Evolutionary conservation across 768 basidiomycete species (phyloP), one percentile per base, ranked within the genome.

Genomic region (Mycena capillaripes): DNA sequence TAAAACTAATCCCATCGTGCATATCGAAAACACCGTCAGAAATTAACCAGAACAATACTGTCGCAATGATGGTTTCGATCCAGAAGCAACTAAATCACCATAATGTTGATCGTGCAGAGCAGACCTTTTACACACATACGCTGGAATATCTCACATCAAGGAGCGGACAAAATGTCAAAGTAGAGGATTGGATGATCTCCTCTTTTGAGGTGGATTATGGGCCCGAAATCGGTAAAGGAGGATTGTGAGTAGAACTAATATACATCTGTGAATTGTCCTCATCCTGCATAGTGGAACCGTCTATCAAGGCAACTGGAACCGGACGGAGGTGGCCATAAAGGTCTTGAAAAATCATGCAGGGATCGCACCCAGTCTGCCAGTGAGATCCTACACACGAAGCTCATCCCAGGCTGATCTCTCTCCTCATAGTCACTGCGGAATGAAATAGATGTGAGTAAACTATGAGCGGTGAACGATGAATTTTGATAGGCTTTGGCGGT

Each of bases 121-220:
- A 69, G 27, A 17, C 29, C 9, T 75, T 76, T 59, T 71, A 62
- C 34, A 59, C 73, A 2, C 62, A 74, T 29, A 66, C 62, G 1
- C 64, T 74, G 6, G 57, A 63, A 19, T 74, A 72, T 44, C 34
- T 74, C 11, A 46, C 70, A 4, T 55, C 50, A 4, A 69, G 25
- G 12, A 76, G 73, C 42, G 75, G 75, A 21, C 14, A 32, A 27
- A 23, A 58, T 6, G 63, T 74, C 8, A 27, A 55, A 23, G 36
- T 71, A 0, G 66, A 76, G 58, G 52, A 68, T 21, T 76, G 75
- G 75, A 76, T 74, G 73, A 59, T 76, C 16, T 53, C 75, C 8
- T 29, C 70, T 2, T 76, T 69, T 32, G 75, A 76, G 16, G 70
- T 76, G 1, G 68, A 76, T 2, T 73, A 62, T 25, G 60, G 52